Evolutionary conservation across 441 rosid genomes (phyloP).

Genomic region (Euphorbia celastroides): DNA sequence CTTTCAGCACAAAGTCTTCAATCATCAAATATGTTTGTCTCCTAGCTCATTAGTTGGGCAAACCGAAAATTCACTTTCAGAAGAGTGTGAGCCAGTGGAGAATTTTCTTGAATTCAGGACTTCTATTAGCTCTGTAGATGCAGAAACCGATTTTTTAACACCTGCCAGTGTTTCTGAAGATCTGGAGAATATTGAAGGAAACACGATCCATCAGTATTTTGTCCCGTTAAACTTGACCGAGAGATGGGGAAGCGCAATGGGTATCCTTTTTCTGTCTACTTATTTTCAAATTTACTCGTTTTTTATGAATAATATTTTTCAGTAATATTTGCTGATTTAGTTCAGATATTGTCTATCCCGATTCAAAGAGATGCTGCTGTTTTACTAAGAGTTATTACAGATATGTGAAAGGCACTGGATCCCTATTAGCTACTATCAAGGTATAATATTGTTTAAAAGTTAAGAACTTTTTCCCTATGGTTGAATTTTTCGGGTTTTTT

Average conservation of each 20-base stretch:
- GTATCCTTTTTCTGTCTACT: conserved; percentile 47
- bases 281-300: conserved; percentile 5
- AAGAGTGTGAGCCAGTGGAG: conserved; percentile 55
- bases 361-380: conserved; percentile 89
- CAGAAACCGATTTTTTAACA: conserved; percentile 21
- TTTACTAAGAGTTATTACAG: conserved; percentile 93
- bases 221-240: conserved; percentile 76
- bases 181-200: conserved; percentile 29
- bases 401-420: conserved; percentile 91
- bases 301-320: neutral
- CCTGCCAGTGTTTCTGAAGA: conserved; percentile 26
- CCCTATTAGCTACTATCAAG: conserved; percentile 77
- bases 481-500: neutral
- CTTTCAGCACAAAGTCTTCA: conserved; percentile 38
- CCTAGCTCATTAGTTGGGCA: conserved; percentile 38
- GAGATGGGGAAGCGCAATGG: conserved; percentile 97
- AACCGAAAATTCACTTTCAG: conserved; percentile 21
- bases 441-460: conserved; percentile 30
- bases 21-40: conserved; percentile 50
- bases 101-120: conserved; percentile 56
- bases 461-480: neutral
- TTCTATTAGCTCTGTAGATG: conserved; percentile 23
- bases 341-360: conserved; percentile 79
- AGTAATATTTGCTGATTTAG: conserved; percentile 28
- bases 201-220: conserved; percentile 37